Evolutionary conservation across 768 basidiomycete genomes (phyloP).

Genomic region (Lenzites betulinus): DNA sequence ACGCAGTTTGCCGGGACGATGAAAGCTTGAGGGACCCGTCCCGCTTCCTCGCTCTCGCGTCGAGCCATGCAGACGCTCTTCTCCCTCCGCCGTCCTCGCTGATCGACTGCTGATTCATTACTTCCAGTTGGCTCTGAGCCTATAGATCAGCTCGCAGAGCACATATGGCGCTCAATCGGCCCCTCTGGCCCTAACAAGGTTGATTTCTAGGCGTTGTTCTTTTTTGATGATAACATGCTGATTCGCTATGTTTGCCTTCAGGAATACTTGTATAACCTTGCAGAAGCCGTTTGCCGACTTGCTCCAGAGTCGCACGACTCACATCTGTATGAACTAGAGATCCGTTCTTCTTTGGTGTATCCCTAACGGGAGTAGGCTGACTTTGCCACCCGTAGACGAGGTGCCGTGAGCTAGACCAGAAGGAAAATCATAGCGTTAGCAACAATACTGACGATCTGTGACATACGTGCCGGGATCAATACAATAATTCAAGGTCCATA

Average conservation of each 20-base stretch:
- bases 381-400: conserved; percentile 18
- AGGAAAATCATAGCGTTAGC: background rate
- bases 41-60: background rate
- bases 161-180: conserved; percentile 75
- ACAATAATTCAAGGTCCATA: too few species aligned
- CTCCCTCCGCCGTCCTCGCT: background rate
- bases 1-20: background rate
- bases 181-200: conserved; percentile 94
- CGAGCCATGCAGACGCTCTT: background rate
- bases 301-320: conserved; percentile 75
- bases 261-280: conserved; percentile 88
- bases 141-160: conserved; percentile 62
- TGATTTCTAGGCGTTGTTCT: background rate
- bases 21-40: background rate
- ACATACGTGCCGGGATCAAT: too few species aligned
- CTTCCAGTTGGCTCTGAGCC: conserved; percentile 89
- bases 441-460: too few species aligned
- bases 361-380: background rate
- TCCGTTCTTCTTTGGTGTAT: conserved; percentile 29
- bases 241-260: conserved; percentile 30
- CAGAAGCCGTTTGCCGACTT: conserved; percentile 69
- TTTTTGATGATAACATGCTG: background rate
- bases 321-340: conserved; percentile 79
- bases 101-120: too few species aligned
- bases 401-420: conserved; percentile 28